phyloP scores from a whole-genome alignment of 1,284 basidiomycete species.

The Sporisorium sorghi region DNA sequence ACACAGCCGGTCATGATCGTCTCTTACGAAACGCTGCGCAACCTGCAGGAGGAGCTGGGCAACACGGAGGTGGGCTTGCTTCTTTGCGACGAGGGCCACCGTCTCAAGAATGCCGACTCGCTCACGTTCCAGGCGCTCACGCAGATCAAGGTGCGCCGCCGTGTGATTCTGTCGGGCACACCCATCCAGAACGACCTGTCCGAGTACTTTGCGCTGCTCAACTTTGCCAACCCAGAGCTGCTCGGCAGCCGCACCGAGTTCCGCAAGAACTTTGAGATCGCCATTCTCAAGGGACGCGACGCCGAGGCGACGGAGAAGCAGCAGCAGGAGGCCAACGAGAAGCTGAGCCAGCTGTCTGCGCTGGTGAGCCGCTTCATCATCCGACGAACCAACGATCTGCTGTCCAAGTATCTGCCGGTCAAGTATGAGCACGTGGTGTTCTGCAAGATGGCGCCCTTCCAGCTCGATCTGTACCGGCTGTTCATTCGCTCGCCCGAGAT shows the following conservation, averaged over 20 bases:
- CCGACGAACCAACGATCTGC: slow-evolving; percentile 91
- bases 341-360: slow-evolving; percentile 90
- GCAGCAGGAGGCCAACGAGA: slow-evolving; percentile 86
- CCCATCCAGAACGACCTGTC: slow-evolving; percentile 98
- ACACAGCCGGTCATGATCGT: slow-evolving; percentile 87
- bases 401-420: slow-evolving; percentile 97
- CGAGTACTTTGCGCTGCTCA: slow-evolving; percentile 94
- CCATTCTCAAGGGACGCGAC: slow-evolving; percentile 92
- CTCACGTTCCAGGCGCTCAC: slow-evolving; percentile 87
- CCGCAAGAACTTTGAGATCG: slow-evolving; percentile 94
- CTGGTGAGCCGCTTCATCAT: slow-evolving; percentile 97
- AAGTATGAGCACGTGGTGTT: slow-evolving; percentile 99
- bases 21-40: slow-evolving; percentile 91
- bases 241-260: slow-evolving; percentile 92
- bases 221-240: slow-evolving; percentile 96
- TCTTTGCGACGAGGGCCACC: slow-evolving; percentile 95
- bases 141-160: slow-evolving; percentile 86
- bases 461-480: slow-evolving; percentile 86
- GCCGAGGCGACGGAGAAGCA: slow-evolving; percentile 86
- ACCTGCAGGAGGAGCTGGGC: slow-evolving; percentile 63
- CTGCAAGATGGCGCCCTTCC: slow-evolving; percentile 88
- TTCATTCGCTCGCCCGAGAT: slow-evolving; percentile 97
- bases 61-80: slow-evolving; percentile 82
- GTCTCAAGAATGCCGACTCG: slow-evolving; percentile 86
- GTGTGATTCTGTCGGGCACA: slow-evolving; percentile 95